Evolutionary conservation across 2,329 filamentous ascomycete species (phyloP), one percentile per base, ranked within the genome.

Genomic region (Clarireedia homoeocarpa): DNA sequence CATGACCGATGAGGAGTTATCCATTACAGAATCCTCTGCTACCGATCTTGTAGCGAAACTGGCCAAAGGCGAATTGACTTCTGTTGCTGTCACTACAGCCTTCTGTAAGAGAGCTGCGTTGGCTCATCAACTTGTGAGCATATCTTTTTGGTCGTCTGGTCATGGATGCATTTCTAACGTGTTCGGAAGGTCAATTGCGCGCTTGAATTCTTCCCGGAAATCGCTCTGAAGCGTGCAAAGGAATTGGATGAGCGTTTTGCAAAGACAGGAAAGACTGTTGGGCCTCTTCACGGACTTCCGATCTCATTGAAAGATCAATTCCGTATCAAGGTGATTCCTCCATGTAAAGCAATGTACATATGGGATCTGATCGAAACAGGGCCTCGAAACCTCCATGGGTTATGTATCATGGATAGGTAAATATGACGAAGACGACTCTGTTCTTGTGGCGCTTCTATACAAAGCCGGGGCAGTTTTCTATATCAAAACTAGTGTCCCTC

Each of bases 251-350:
- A 72, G 1, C 64, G 74, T 53, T 61, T 75, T 2, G 58, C 65
- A 5, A 61, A 61, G 7, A 71, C 71, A 4, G 71, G 74, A 0
- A 70, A 72, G 59, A 69, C 76, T 0, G 61, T 79, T 5, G 84
- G 84, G 0, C 82, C 83, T 4, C 72, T 88, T 9, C 83, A 87
- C 69, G 84, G 84, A 2, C 70, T 83, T 0, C 80, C 80, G 0
- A 73, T 83, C n/a, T 38, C 77, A 0, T 71, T 84, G 40, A 83
- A 86, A 66, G 83, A 85, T 51, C 80, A 81, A 14, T 85, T 85
- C 67, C 77, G 84, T 24, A 71, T 86, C 44, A 77, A 77, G 57
- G 81, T 63, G 34, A 38, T 48, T 12, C 30, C 30, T 12, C 30
- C 15, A 14, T 14, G 9, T 10, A 6, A 42, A 20, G 17, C n/a